Conservation (phyloP, 305 asterid species). For the Andrographis paniculata region DNA sequence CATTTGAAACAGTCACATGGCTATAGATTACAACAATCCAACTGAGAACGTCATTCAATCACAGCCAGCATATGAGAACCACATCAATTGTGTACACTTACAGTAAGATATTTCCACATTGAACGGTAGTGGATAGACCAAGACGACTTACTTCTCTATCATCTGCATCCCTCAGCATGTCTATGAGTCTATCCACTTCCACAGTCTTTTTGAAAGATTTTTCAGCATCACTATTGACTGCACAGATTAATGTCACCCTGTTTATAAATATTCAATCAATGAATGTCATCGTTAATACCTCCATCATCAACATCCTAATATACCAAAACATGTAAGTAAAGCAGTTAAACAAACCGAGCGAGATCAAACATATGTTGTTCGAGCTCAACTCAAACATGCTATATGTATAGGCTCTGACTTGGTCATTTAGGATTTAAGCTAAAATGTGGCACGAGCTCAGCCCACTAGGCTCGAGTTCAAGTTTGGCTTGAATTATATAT, state of each 20-base stretch:
- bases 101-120: slow-evolving; percentile 10
- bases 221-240: slow-evolving; percentile 75
- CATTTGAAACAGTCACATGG: too few species aligned
- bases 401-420: too few species aligned
- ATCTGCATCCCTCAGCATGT: slow-evolving; percentile 66
- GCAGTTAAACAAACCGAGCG: too few species aligned
- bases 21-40: background rate
- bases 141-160: slow-evolving; percentile 78
- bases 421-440: too few species aligned
- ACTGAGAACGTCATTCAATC: too few species aligned
- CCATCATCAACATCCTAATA: slow-evolving; percentile 19
- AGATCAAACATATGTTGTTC: too few species aligned
- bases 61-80: background rate
- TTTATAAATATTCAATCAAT: slow-evolving; percentile 47
- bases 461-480: too few species aligned
- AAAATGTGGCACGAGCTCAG: too few species aligned
- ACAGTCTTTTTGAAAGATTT: slow-evolving; percentile 66
- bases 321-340: too few species aligned
- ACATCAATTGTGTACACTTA: slow-evolving; percentile 7
- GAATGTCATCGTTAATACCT: slow-evolving; percentile 30
- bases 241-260: slow-evolving; percentile 73
- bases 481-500: too few species aligned
- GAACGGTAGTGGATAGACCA: slow-evolving; percentile 13
- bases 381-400: too few species aligned
- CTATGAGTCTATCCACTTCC: slow-evolving; percentile 82